Conservation (phyloP, 2,329 filamentous ascomycete genomes). For the Furcasterigmium sp. region DNA sequence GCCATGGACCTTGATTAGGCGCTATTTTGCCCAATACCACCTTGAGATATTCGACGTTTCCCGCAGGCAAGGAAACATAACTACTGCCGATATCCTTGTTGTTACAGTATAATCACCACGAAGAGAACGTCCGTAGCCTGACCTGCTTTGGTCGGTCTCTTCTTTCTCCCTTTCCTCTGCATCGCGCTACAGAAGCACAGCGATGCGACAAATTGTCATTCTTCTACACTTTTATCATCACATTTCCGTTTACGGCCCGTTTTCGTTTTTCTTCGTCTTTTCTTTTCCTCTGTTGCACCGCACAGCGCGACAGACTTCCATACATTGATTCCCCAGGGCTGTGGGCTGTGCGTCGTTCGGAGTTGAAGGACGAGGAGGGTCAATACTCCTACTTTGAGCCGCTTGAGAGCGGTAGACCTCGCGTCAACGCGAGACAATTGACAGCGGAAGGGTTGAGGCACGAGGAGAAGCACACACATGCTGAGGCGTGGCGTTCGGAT, state of each 20-base stretch:
- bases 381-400: background rate
- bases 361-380: background rate
- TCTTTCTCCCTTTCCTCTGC: background rate
- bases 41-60: too few relatives aligned
- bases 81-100: background rate
- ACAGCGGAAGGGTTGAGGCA: too few relatives aligned
- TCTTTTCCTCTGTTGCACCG: background rate
- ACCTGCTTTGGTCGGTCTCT: background rate
- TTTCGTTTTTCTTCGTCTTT: background rate
- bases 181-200: conserved; percentile 1
- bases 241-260: background rate
- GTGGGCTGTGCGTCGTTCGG: background rate
- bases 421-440: too few relatives aligned
- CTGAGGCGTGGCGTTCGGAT: too few relatives aligned
- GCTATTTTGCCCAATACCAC: background rate
- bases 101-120: background rate
- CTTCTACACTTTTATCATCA: background rate
- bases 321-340: background rate
- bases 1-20: conserved; percentile 33
- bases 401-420: background rate
- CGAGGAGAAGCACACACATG: too few relatives aligned
- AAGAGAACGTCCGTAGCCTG: background rate
- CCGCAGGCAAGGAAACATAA: background rate
- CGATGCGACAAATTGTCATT: background rate
- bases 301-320: too few relatives aligned